Evolutionary conservation across 208 protist species (phyloP).

Genomic region (Leishmania braziliensis): DNA sequence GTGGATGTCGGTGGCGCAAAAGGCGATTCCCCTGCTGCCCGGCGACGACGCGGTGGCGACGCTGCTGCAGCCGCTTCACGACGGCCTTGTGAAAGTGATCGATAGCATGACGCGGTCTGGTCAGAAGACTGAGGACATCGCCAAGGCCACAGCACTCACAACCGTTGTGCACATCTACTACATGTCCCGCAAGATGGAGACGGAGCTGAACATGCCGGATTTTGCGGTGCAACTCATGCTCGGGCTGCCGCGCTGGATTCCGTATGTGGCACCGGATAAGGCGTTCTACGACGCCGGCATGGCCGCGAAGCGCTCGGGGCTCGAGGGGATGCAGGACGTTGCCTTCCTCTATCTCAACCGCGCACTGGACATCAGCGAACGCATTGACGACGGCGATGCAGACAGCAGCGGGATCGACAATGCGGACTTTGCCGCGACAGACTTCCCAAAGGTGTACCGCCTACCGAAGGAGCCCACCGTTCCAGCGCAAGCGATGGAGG

Average conservation of each 20-base stretch:
- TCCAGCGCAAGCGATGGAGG: constrained; percentile 60
- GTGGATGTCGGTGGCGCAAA: constrained; percentile 72
- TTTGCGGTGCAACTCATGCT: constrained; percentile 88
- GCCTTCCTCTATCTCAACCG: constrained; percentile 97
- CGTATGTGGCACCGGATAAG: constrained; percentile 93
- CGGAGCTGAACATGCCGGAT: constrained; percentile 68
- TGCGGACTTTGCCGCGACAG: constrained; percentile 86
- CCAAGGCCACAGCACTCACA: constrained; percentile 60
- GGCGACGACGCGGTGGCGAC: constrained; percentile 24
- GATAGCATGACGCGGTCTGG: constrained; percentile 80
- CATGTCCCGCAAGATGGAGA: constrained; percentile 57
- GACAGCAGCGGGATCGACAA: constrained; percentile 87
- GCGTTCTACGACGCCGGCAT: constrained; percentile 97
- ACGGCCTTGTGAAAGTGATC: constrained; percentile 60
- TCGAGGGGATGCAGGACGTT: constrained; percentile 54
- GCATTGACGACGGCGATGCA: constrained; percentile 89
- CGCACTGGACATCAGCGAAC: constrained; percentile 94
- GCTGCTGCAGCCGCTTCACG: constrained; percentile 61
- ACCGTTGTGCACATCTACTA: constrained; percentile 89
- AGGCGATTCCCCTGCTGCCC: constrained; percentile 52
- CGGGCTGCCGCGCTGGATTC: constrained; percentile 91
- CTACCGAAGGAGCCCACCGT: constrained; percentile 69
- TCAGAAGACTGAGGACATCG: constrained; percentile 82
- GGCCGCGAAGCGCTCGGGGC: constrained; percentile 69
- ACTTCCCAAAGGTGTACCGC: constrained; percentile 88